A percentile compares a stretch with the other conserved stretches of the same genome.
phyloP scores from a whole-genome alignment of 306 rosid species.

The Mucuna pruriens region DNA sequence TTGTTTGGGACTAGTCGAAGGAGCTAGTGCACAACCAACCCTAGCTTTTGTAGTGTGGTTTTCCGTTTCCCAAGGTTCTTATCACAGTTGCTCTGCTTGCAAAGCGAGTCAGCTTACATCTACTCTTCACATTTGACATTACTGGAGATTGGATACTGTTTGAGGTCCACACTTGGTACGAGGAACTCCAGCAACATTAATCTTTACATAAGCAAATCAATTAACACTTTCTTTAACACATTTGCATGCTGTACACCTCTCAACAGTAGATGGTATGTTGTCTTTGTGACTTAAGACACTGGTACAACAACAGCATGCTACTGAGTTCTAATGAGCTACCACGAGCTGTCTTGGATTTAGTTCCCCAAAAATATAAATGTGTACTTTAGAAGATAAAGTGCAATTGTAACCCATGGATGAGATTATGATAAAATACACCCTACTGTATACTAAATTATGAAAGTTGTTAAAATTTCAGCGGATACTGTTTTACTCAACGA shows the following conservation, averaged over 20 bases:
- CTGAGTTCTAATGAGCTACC: neutral
- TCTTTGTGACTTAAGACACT: neutral
- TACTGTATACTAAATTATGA: neutral
- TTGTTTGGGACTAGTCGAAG: neutral
- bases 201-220: neutral
- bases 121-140: neutral
- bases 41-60: neutral
- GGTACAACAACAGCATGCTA: neutral
- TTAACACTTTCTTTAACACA: neutral
- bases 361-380: neutral
- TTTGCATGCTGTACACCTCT: neutral
- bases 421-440: neutral
- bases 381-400: neutral
- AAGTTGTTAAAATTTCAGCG: neutral
- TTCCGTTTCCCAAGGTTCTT: too few species aligned
- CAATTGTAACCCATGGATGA: neutral
- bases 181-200: neutral
- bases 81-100: too few species aligned
- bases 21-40: neutral
- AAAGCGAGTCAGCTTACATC: too few species aligned
- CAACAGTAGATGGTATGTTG: neutral
- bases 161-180: neutral
- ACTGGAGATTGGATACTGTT: neutral
- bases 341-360: neutral
- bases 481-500: neutral